Evolutionary conservation across 1,139 yeast species (phyloP).

Genomic region (Blastobotrys illinoisensis): DNA sequence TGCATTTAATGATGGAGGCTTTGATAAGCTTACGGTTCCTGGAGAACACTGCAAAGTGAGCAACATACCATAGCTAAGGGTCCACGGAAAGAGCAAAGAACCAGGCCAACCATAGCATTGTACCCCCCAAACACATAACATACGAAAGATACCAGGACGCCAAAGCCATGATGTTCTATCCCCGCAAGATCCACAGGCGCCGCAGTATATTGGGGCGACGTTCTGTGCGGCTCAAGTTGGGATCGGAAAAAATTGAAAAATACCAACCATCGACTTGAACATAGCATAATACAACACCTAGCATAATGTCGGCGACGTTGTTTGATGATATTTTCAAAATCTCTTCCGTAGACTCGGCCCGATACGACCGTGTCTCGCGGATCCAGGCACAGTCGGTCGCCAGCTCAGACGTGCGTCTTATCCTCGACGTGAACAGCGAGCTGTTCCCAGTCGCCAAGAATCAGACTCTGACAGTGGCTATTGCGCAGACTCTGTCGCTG

Average conservation of each 20-base stretch:
- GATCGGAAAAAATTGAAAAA: neutral
- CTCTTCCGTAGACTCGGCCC: conserved; percentile 78
- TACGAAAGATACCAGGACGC: too few relatives aligned
- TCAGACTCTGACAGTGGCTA: conserved; percentile 80
- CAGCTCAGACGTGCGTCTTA: conserved; percentile 73
- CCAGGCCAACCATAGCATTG: too few relatives aligned
- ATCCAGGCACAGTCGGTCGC: conserved; percentile 85
- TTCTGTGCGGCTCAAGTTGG: neutral
- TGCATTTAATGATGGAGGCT: too few relatives aligned
- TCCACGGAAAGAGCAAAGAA: too few relatives aligned
- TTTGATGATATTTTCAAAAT: conserved; percentile 92
- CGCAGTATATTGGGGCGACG: neutral
- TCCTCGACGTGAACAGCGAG: conserved; percentile 89
- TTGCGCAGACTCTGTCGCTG: conserved; percentile 66
- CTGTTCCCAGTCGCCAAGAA: conserved; percentile 77
- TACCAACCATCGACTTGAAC: neutral
- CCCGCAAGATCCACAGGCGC: too few relatives aligned
- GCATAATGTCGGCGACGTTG: conserved; percentile 45
- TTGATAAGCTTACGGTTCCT: too few relatives aligned
- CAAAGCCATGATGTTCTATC: too few relatives aligned
- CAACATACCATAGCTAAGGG: too few relatives aligned
- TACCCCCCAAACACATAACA: too few relatives aligned
- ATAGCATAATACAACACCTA: neutral
- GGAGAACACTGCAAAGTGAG: too few relatives aligned
- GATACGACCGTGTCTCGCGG: conserved; percentile 90